Percentiles rank a stretch among this genome's conserved stretches.
phyloP scores from a whole-genome alignment of 2,329 filamentous ascomycete genomes.

The Ophiostoma sp. region DNA sequence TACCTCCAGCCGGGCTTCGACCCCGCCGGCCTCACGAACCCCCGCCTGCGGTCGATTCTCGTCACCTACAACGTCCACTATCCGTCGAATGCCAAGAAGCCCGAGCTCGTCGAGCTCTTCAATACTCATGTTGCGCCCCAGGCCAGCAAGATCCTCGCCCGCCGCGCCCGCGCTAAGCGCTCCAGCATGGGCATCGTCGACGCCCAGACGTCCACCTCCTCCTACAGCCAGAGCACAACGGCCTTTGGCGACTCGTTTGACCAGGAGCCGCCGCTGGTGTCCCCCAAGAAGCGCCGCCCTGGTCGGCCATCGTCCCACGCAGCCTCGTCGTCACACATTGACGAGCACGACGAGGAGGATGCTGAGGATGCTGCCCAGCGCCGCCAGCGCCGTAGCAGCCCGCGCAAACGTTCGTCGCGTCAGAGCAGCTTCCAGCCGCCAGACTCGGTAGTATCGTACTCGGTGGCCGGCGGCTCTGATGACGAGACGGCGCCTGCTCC shows the following conservation, averaged over 20 bases:
- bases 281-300: constrained; percentile 10
- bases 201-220: constrained; percentile 54
- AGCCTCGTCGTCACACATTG: constrained; percentile 43
- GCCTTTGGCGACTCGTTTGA: constrained; percentile 56
- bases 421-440: constrained; percentile 54
- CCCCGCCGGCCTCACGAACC: constrained; percentile 77
- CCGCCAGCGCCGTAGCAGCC: constrained; percentile 44
- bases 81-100: constrained; percentile 87
- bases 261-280: constrained; percentile 31
- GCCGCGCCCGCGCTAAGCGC: constrained; percentile 76
- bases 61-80: constrained; percentile 86
- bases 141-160: constrained; percentile 71
- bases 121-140: constrained; percentile 75
- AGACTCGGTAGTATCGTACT: neutral
- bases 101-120: constrained; percentile 82
- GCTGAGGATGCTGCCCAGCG: constrained; percentile 34
- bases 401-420: constrained; percentile 57
- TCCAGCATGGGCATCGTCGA: constrained; percentile 83
- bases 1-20: constrained; percentile 90
- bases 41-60: constrained; percentile 85
- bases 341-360: constrained; percentile 54
- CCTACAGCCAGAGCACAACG: constrained; percentile 54
- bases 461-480: constrained; percentile 42
- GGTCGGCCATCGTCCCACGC: constrained; percentile 7
- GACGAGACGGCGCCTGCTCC: constrained; percentile 56